Evolutionary conservation across 1,284 basidiomycete species (phyloP).

Genomic region (Leccinum cinnamomeum): DNA sequence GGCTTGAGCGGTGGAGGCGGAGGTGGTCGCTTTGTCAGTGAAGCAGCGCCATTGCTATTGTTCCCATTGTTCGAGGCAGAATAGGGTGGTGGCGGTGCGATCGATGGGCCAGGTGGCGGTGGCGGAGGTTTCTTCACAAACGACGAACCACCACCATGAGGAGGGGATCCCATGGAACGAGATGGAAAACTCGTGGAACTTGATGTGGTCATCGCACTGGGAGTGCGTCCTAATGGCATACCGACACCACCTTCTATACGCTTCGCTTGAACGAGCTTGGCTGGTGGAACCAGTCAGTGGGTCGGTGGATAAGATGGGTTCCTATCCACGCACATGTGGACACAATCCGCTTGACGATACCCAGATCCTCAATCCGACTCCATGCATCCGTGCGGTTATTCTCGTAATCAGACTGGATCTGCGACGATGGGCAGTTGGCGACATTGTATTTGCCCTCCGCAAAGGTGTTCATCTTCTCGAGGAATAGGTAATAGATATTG

Average conservation of each 20-base stretch:
- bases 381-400: constrained; percentile 78
- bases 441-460: constrained; percentile 84
- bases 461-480: constrained; percentile 91
- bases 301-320: not conserved
- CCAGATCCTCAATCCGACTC: constrained; percentile 72
- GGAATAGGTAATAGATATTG: constrained; percentile 91
- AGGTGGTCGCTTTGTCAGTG: constrained; percentile 72
- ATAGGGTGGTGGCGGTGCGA: constrained; percentile 46
- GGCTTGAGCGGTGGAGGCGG: constrained; percentile 87
- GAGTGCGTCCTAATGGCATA: constrained; percentile 42
- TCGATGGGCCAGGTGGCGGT: constrained; percentile 47
- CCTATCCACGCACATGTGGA: constrained; percentile 70
- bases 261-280: constrained; percentile 60
- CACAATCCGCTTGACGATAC: constrained; percentile 77
- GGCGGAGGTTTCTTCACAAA: constrained; percentile 44
- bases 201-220: constrained; percentile 36
- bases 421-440: constrained; percentile 57
- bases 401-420: constrained; percentile 81
- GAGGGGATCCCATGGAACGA: constrained; percentile 37
- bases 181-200: constrained; percentile 46
- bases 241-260: constrained; percentile 40
- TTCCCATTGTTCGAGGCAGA: constrained; percentile 33
- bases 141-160: constrained; percentile 42
- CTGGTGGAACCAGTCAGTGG: constrained; percentile 37
- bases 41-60: constrained; percentile 16